A percentile compares a stretch with the other conserved stretches of the same genome.
Conservation (phyloP, 2,329 filamentous ascomycete genomes). For the Cordyceps cicadae region DNA sequence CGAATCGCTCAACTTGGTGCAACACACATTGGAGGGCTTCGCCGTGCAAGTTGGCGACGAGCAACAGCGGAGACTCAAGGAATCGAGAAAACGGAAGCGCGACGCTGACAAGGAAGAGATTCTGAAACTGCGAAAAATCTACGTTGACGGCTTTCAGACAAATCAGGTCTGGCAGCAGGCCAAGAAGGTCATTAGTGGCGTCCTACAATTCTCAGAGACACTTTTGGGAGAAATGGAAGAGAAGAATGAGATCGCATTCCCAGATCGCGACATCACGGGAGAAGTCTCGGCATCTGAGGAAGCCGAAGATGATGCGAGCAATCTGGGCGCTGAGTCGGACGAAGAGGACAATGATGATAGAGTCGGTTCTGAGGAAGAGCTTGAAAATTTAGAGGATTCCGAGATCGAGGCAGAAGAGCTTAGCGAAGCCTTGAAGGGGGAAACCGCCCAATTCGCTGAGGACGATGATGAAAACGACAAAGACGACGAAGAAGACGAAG, state of each 20-base stretch:
- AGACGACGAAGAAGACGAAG: conserved; percentile 32
- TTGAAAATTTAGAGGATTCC: conserved; percentile 26
- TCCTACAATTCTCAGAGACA: conserved; percentile 40
- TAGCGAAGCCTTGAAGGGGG: conserved; percentile 30
- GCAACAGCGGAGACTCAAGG: conserved; percentile 60
- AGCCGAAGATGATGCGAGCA: conserved; percentile 25
- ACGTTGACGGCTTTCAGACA: conserved; percentile 78
- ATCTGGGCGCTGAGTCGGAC: conserved; percentile 23
- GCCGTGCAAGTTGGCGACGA: conserved; percentile 65
- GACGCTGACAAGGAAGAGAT: conserved; percentile 42
- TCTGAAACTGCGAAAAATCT: conserved; percentile 72
- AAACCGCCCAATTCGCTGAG: conserved; percentile 39
- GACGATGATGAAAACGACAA: conserved; percentile 39
- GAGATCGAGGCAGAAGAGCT: conserved; percentile 26
- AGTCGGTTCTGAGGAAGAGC: conserved; percentile 19
- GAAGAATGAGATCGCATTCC: conserved; percentile 21
- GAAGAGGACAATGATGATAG: conserved; percentile 28
- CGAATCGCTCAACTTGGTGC: conserved; percentile 66
- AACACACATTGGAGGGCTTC: conserved; percentile 69
- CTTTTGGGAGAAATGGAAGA: conserved; percentile 42
- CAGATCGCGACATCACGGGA: conserved; percentile 23
- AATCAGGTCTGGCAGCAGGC: conserved; percentile 94
- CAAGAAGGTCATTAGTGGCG: conserved; percentile 62
- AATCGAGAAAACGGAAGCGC: conserved; percentile 72
- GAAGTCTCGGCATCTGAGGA: conserved; percentile 21